phyloP scores from a whole-genome alignment of 257 asterid species.

The Voacanga thouarsii region DNA sequence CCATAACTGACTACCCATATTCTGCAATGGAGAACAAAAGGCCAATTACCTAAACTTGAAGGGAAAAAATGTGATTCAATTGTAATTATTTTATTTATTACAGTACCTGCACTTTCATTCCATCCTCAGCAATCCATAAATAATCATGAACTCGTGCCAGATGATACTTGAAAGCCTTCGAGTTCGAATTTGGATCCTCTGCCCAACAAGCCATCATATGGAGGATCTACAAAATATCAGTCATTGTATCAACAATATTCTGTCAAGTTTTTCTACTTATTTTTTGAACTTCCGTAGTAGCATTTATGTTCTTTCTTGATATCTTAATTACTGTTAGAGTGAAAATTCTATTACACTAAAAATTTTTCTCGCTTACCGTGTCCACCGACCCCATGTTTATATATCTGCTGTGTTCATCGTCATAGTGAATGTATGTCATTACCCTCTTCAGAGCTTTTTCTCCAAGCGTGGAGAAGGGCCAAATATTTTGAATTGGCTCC shows the following conservation, averaged over 20 bases:
- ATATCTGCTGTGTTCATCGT: background rate
- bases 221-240: background rate
- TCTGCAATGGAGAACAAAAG: too few species aligned
- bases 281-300: too few species aligned
- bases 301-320: too few species aligned
- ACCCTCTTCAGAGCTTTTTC: background rate
- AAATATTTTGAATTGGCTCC: too few species aligned
- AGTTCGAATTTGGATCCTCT: background rate
- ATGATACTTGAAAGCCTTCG: background rate
- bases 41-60: too few species aligned
- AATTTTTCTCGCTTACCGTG: background rate
- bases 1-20: constrained; percentile 6
- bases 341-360: too few species aligned
- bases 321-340: too few species aligned
- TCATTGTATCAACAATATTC: background rate
- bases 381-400: background rate
- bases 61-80: too few species aligned
- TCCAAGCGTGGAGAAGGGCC: background rate
- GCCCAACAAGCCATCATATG: background rate
- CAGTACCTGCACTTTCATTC: constrained; percentile 22
- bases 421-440: background rate
- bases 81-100: too few species aligned
- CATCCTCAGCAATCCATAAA: constrained; percentile 8
- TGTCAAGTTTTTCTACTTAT: too few species aligned
- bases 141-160: constrained; percentile 6